phyloP scores from a whole-genome alignment of 805 yeast species.

The Schwanniomyces yamadae region DNA sequence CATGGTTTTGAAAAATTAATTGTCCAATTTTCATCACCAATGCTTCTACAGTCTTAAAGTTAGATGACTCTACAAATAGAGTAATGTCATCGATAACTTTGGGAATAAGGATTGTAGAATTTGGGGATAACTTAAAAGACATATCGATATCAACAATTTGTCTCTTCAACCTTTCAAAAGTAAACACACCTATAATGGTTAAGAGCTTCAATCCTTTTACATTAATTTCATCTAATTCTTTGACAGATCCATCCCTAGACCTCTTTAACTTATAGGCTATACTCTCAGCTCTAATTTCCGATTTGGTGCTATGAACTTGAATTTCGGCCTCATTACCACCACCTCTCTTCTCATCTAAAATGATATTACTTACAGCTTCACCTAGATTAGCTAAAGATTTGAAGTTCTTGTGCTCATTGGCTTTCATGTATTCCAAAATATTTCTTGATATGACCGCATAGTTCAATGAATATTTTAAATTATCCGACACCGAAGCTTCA shows the following conservation, averaged over 20 bases:
- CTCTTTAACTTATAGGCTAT: slow-evolving; percentile 44
- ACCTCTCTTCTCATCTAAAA: slow-evolving; percentile 42
- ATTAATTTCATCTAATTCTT: slow-evolving; percentile 22
- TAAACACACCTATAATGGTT: slow-evolving; percentile 90
- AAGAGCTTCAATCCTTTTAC: slow-evolving; percentile 57
- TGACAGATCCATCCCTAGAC: slow-evolving; percentile 15
- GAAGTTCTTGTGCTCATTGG: slow-evolving; percentile 39
- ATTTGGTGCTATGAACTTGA: slow-evolving; percentile 46
- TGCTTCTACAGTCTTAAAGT: slow-evolving; percentile 92
- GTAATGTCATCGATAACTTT: slow-evolving; percentile 48
- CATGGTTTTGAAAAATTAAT: slow-evolving; percentile 45
- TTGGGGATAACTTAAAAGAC: slow-evolving; percentile 22
- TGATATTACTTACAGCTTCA: slow-evolving; percentile 43
- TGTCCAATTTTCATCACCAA: slow-evolving; percentile 72
- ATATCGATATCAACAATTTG: slow-evolving; percentile 74
- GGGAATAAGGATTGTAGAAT: slow-evolving; percentile 38
- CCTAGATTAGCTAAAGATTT: slow-evolving; percentile 48
- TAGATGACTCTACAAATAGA: slow-evolving; percentile 68
- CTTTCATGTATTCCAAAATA: slow-evolving; percentile 52
- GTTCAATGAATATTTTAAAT: slow-evolving; percentile 77
- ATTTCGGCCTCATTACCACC: slow-evolving; percentile 47
- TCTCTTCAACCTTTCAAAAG: slow-evolving; percentile 78
- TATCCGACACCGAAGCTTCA: slow-evolving; percentile 77
- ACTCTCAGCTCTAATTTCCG: slow-evolving; percentile 57
- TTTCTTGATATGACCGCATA: slow-evolving; percentile 81